Base-by-base conservation (phyloP, 805 yeast genomes). In the Myxozyma sirexii region DNA sequence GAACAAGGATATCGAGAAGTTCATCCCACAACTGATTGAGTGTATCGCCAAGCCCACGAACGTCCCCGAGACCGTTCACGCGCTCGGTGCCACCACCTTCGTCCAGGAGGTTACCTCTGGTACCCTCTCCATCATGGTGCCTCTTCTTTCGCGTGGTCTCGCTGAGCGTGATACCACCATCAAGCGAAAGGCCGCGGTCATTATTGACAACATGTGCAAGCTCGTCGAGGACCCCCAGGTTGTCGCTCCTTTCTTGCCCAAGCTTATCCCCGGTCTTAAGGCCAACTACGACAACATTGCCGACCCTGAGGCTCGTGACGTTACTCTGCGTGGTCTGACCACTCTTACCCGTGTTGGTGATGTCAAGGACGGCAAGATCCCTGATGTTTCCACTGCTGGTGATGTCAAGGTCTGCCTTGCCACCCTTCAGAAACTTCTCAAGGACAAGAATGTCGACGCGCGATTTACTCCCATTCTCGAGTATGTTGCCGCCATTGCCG, bases 181-280 rank as follows among this genome's bases (percentile, higher is more conserved):
- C 85, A 94, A 94, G 89, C 92, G 99, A 86, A 94, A 94, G 85
- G 88, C 98, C 75, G 99, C 99, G 72, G 99, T 94, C 77, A 94
- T 94, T 80, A 88, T 93, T 75, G 99, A 94, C 80, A 94, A 94
- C 96, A 94, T 94, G 99, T 94, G 99, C 89, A 94, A 94, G 82
- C 90, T 94, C 80, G 99, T 94, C 83, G 99, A 94, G 78, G 99
- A 94, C 79, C 99, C 99, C 72, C 98, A 94, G 83, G 96, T 94
- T 76, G 96, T 94, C 81, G 99, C 98, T 84, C 99, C 99, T 70
- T 94, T 94, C 90, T 82, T 94, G 87, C 82, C 83, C 80, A 88
- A 87, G 77, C 86, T 94, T 75, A 88, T 90, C 84, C 99, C 99
- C 77, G 89, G 97, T 75, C 84, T 94, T 80, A 90, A 90, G 86